Conservation (phyloP, 257 asterid species). For the Craterostigma plantagineum region DNA sequence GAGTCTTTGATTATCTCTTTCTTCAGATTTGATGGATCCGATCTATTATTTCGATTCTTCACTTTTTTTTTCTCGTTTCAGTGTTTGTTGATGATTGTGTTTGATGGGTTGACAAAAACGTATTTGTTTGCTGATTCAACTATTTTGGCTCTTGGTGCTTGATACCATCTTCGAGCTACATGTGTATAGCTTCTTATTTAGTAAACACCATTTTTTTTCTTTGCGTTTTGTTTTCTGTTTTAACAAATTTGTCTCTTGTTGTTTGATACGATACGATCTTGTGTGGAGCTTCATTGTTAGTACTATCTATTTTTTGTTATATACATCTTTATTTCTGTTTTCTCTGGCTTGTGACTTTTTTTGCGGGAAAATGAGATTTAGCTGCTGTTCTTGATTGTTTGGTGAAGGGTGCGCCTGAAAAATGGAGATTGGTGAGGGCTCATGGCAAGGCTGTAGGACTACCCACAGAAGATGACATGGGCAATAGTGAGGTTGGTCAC, state of each 20-base stretch:
- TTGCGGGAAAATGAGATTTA: not conserved
- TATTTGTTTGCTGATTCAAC: not conserved
- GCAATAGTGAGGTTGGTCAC: conserved; percentile 97
- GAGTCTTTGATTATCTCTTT: not conserved
- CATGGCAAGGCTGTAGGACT: conserved; percentile 90
- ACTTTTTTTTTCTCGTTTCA: too few species aligned
- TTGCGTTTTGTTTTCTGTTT: not conserved
- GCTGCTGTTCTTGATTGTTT: conserved; percentile 4
- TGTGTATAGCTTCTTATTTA: too few species aligned
- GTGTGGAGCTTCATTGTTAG: too few species aligned
- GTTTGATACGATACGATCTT: too few species aligned
- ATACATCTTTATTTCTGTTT: too few species aligned
- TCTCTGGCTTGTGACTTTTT: too few species aligned
- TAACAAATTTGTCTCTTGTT: not conserved
- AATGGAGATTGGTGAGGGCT: conserved; percentile 88
- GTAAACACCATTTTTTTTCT: too few species aligned
- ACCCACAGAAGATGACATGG: conserved; percentile 97
- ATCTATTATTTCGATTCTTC: not conserved
- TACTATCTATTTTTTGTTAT: too few species aligned
- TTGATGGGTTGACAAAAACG: too few species aligned
- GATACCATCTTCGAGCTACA: too few species aligned
- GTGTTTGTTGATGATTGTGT: not conserved
- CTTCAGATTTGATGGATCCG: not conserved
- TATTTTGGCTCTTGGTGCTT: conserved; percentile 1
- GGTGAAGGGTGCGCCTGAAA: conserved; percentile 77